Base-by-base conservation (phyloP, 495 filamentous ascomycete species). In the Penicillium malachiteum region DNA sequence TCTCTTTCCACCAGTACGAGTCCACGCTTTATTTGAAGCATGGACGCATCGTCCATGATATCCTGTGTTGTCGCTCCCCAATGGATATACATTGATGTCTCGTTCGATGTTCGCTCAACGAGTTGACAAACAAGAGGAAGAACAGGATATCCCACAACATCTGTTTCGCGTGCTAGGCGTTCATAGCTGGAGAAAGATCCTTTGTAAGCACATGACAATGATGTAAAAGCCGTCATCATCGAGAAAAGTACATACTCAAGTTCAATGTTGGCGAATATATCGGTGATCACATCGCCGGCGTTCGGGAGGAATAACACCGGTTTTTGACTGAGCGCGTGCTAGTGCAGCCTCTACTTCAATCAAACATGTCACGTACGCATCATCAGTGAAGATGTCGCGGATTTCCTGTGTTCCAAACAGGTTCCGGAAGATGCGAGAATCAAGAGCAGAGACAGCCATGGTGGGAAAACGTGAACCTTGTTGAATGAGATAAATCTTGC, bases 51-150 rank as follows among this genome's bases (percentile, higher is more conserved):
- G 48, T 80, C 77, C 72, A 76, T 77, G 48, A 80, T 78, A 62
- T 52, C 50, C 30, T 80, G 78, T 13, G 78, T 80, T 21, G 78
- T 79, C 7, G 78, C 78, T 26, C 78, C 76, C 78, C 78, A 80
- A 58, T 80, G 78, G 5, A 79, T 68, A 48, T 77, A 80, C 56
- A 70, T 72, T 12, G 66, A 73, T 17, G 57, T 55, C 1, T 62
- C 54, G 0, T 65, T 59, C 9, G 41, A 21, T 1, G 32, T 52
- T 13, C 30, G 31, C 21, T 52, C 55, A 8, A 49, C 46, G 6
- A 79, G 55, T 55, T 79, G 77, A 42, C 60, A 57, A 4, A 80
- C 67, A 21, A 80, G 58, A 2, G 77, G 76, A 3, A 80, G 65
- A 39, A 80, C 70, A 13, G 77, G 77, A 46, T 79, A 80, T 37